Base-by-base conservation (phyloP, 371 early-diverging fungal genomes). In the Fennellomyces sp. region DNA sequence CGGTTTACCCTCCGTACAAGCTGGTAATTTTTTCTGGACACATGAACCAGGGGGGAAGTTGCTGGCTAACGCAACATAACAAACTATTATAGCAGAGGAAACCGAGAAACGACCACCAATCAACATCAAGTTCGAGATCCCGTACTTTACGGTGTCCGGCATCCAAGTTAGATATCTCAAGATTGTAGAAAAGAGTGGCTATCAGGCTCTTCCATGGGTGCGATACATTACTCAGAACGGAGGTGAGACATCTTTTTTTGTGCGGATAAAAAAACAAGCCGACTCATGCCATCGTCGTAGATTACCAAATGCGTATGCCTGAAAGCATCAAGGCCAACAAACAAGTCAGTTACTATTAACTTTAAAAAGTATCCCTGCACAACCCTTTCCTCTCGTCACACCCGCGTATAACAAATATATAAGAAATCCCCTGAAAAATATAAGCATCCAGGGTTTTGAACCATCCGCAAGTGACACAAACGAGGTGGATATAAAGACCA, bases 151-250 rank as follows among this genome's bases (percentile, higher is more conserved):
- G 21, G 91, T 90, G 2, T 95, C 95, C 4, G 99, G 99, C 47
- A 97, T 99, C 64, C 97, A 97, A 80, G 99, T 99, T 23, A 87
- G 98, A 63, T 99, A 99, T 72, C 86, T 99, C 51, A 99, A 99
- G 85, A 96, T 99, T 63, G 95, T 97, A 49, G 99, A 99, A 70
- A 96, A 96, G 78, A 92, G 93, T 58, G 99, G 99, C 31, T 99
- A 99, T 72, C 96, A 96, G 69, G 97, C 98, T 5, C 84, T 97
- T 63, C 99, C 99, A 36, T 99, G 99, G 99, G 99, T 98, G 31
- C 80, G 99, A 51, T 98, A 98, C 68, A 97, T 98, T 57, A 97
- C 99, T 15, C 96, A 96, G 69, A 95, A 98, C 65, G 97, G 98
- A 72, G 85, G 85, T 81, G 72, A 70, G 59, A 39, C 6, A 8